phyloP scores from a whole-genome alignment of 306 rosid species.

The Cucurbita moschata region DNA sequence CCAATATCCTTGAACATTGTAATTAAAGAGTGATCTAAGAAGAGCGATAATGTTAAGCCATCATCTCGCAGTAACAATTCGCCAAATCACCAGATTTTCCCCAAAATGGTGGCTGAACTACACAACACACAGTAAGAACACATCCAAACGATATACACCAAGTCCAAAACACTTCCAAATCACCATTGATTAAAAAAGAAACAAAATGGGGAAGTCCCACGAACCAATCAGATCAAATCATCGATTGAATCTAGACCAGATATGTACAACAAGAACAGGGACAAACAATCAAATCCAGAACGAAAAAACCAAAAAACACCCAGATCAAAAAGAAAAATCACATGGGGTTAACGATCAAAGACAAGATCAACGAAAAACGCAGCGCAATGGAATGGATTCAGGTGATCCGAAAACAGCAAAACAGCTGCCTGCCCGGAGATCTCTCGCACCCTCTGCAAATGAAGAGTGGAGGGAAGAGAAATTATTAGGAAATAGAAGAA shows the following conservation, averaged over 20 bases:
- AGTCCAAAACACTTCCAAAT: background rate
- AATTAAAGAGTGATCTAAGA: background rate
- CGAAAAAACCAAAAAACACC: slow-evolving; percentile 1
- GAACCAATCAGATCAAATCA: slow-evolving; percentile 24
- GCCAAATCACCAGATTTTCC: background rate
- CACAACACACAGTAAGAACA: background rate
- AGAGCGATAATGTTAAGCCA: background rate
- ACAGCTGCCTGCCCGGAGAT: slow-evolving; percentile 48
- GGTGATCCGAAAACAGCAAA: background rate
- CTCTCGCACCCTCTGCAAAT: slow-evolving; percentile 21
- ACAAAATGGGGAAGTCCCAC: background rate
- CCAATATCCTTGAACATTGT: background rate
- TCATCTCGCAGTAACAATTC: background rate
- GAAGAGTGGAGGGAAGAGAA: background rate
- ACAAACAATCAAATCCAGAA: slow-evolving; percentile 20
- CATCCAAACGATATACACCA: background rate
- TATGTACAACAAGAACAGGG: background rate
- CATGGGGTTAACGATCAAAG: background rate
- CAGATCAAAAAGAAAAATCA: slow-evolving; percentile 1
- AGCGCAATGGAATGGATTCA: slow-evolving; percentile 10
- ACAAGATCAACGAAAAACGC: slow-evolving; percentile 24
- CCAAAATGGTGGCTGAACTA: background rate
- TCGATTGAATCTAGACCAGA: slow-evolving; percentile 7
- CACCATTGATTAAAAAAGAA: background rate
- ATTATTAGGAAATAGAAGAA: slow-evolving; percentile 3